Evolutionary conservation across 2,329 filamentous ascomycete genomes (phyloP).

Genomic region (Zymoseptoria pseudotritici): DNA sequence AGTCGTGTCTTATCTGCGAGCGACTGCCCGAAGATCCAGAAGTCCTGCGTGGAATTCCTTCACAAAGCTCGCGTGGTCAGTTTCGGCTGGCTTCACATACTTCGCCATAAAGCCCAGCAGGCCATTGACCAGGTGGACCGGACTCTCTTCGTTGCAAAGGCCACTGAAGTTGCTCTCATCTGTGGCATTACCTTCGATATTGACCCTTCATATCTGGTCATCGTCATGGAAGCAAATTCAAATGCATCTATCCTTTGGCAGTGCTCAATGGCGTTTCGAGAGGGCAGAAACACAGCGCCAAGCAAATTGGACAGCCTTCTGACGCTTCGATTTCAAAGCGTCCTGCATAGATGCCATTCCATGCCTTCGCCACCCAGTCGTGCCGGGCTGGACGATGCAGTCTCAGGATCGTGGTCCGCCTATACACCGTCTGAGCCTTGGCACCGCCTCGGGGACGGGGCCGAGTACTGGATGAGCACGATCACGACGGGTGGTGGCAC

Average conservation of each 20-base stretch:
- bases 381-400: background rate
- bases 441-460: background rate
- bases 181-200: constrained; percentile 44
- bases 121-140: background rate
- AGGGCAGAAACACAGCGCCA: background rate
- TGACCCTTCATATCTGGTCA: constrained; percentile 10
- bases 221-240: constrained; percentile 7
- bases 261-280: background rate
- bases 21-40: background rate
- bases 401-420: background rate
- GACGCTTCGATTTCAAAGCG: background rate
- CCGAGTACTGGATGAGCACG: background rate
- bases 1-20: constrained; percentile 16
- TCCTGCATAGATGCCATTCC: background rate
- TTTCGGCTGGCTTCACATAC: constrained; percentile 42
- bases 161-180: constrained; percentile 49
- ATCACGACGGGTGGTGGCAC: background rate
- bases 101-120: constrained; percentile 39
- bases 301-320: background rate
- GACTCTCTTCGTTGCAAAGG: constrained; percentile 25
- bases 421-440: background rate
- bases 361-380: background rate
- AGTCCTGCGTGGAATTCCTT: constrained; percentile 27
- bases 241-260: background rate
- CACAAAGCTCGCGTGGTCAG: constrained; percentile 37